These are phyloP conservation scores for Pisolithus thermaeus DNA, from an alignment of 1,284 basidiomycete species.

Conservation along the genomic window DNA sequence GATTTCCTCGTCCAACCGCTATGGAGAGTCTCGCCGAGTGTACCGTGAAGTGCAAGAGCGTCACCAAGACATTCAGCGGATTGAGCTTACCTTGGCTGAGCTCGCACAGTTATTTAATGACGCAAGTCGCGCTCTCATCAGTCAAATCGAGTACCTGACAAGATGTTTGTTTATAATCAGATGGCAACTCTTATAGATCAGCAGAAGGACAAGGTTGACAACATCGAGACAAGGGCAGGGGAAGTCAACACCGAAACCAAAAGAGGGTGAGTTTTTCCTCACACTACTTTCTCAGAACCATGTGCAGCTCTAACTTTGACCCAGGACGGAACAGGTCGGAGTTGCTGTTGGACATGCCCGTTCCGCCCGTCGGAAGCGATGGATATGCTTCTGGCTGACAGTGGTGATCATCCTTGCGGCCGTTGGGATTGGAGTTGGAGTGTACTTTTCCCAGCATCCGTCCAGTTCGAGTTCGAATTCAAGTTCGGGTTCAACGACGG, in stretches of 20 bases:
- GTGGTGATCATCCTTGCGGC: slow-evolving; percentile 26
- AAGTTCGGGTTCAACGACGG: neutral
- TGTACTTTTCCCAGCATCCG: slow-evolving; percentile 20
- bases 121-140: slow-evolving; percentile 26
- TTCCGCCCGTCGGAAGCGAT: slow-evolving; percentile 71
- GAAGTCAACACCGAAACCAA: slow-evolving; percentile 65
- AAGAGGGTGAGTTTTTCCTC: slow-evolving; percentile 46
- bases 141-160: slow-evolving; percentile 4
- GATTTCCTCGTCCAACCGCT: slow-evolving; percentile 71
- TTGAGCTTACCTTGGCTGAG: slow-evolving; percentile 85
- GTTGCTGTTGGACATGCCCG: slow-evolving; percentile 67
- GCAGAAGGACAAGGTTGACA: slow-evolving; percentile 70
- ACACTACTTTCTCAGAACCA: slow-evolving; percentile 19
- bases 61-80: slow-evolving; percentile 82
- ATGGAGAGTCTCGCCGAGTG: slow-evolving; percentile 79
- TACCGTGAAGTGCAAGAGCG: slow-evolving; percentile 90
- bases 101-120: slow-evolving; percentile 88
- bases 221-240: slow-evolving; percentile 57
- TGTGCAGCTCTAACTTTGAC: slow-evolving; percentile 2
- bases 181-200: slow-evolving; percentile 76
- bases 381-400: slow-evolving; percentile 61
- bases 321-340: slow-evolving; percentile 60
- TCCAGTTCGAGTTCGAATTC: slow-evolving; percentile 1
- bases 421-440: slow-evolving; percentile 24
- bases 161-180: slow-evolving; percentile 30